These are phyloP conservation scores for Chaetoscypha palmicola DNA, from an alignment of 2,329 filamentous ascomycete genomes.

Conservation along the genomic window DNA sequence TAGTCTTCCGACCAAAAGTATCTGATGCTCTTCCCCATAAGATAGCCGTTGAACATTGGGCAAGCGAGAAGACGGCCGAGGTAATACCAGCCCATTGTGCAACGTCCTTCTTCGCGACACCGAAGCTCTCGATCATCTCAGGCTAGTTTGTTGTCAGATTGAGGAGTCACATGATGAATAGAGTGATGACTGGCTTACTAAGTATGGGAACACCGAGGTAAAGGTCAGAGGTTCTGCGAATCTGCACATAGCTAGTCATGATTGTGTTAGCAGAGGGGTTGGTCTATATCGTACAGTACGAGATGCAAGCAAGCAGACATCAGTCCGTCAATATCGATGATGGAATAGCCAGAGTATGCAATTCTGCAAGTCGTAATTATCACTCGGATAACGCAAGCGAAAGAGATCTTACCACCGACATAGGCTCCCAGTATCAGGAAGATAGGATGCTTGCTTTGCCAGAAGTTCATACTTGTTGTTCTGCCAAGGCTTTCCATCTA, in stretches of 20 bases:
- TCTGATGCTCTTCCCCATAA: slow-evolving; percentile 75
- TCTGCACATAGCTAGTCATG: slow-evolving; percentile 63
- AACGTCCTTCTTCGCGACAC: slow-evolving; percentile 62
- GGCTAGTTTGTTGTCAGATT: slow-evolving; percentile 42
- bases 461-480: too few relatives aligned
- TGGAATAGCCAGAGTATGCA: too few relatives aligned
- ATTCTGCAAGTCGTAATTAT: too few relatives aligned
- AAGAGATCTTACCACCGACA: too few relatives aligned
- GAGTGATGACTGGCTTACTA: slow-evolving; percentile 31
- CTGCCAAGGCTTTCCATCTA: too few relatives aligned
- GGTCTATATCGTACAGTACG: too few relatives aligned
- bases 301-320: too few relatives aligned
- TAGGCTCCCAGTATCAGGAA: too few relatives aligned
- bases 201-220: slow-evolving; percentile 41
- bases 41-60: slow-evolving; percentile 65
- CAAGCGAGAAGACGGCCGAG: slow-evolving; percentile 64
- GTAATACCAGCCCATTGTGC: slow-evolving; percentile 76
- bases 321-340: too few relatives aligned
- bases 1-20: slow-evolving; percentile 70
- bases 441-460: too few relatives aligned
- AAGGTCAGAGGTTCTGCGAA: slow-evolving; percentile 70
- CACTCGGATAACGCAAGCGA: too few relatives aligned
- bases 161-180: slow-evolving; percentile 17
- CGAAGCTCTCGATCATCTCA: slow-evolving; percentile 78
- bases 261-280: slow-evolving; percentile 1